Conservation (phyloP, 345 rosid species). For the Syzygium oleosum region DNA sequence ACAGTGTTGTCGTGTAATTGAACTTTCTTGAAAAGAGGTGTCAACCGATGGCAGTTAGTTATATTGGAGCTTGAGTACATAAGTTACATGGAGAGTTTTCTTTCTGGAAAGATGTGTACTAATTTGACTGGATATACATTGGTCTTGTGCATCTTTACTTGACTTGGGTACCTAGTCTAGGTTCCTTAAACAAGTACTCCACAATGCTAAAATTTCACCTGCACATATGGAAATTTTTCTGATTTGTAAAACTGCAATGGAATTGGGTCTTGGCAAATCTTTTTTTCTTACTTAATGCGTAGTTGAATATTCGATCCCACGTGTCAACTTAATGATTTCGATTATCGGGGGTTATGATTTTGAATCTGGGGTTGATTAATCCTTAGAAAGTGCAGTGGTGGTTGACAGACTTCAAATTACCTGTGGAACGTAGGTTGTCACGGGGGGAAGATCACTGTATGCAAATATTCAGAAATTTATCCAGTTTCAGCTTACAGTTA, state of each 20-base stretch:
- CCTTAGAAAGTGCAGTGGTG: not conserved
- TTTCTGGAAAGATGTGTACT: not conserved
- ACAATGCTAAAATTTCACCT: not conserved
- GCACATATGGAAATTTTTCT: not conserved
- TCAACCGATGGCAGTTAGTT: not conserved
- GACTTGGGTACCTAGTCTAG: not conserved
- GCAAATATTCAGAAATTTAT: slow-evolving; percentile 21
- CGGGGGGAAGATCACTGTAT: slow-evolving; percentile 95
- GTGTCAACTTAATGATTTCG: no score
- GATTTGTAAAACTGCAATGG: not conserved
- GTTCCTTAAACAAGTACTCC: not conserved
- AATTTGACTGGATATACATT: not conserved
- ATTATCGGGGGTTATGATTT: no score
- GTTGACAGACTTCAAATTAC: not conserved
- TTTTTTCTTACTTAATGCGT: not conserved
- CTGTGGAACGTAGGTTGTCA: slow-evolving; percentile 47
- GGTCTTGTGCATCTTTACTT: not conserved
- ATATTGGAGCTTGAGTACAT: not conserved
- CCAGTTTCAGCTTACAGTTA: slow-evolving; percentile 94
- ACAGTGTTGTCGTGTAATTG: not conserved
- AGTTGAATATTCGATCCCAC: not conserved
- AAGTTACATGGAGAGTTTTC: not conserved
- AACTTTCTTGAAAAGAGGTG: not conserved
- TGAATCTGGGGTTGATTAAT: not conserved
- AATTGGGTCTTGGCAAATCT: not conserved